Evolutionary conservation across 106 monocot genomes (phyloP), one percentile per base, ranked within the genome.

Genomic region (Acorus calamus): DNA sequence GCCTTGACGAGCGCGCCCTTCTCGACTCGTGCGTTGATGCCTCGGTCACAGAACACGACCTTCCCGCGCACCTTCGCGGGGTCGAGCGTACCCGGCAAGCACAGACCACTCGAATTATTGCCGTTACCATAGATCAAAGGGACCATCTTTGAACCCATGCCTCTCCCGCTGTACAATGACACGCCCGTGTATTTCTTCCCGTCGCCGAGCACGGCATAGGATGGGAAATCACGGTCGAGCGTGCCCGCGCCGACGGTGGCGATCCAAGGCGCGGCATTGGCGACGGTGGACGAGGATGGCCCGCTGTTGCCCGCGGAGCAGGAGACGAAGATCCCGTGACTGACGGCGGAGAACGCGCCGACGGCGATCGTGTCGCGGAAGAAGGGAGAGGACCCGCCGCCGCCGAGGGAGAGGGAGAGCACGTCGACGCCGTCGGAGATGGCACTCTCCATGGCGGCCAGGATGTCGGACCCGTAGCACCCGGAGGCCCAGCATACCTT

Each of bases 401-500:
- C 85, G 62, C 85, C 85, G 47, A 85, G 81, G 44, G 85, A 85
- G 56, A 84, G 77, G 10, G 85, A 85, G 13, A 85, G 78, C n/a
- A 85, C 69, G 59, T 85, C 75, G 44, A 85, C 85, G 6, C 85
- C 81, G 63, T 85, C 81, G 62, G 65, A 13, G 69, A 85, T 76
- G 11, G 81, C 81, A 43, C 67, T 52, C 46, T 85, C 85, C 61
- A 85, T 81, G 4, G 69, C 85, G 56, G 85, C 85, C 42, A 85
- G 78, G 42, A 85, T 85, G 62, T 85, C 85, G n/a, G 81, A 81
- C 2, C 85, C 81, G 56, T 74, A 78, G 75, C 85, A 85, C 3
- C 85, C 85, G 44, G 57, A 47, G 13, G 48, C 42, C 81, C 85
- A 81, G 80, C 84, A 85, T 6, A 85, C 85, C 72, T 85, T 85